Conservation (phyloP, 2,329 filamentous ascomycete species). For the Clathrospora elynae region DNA sequence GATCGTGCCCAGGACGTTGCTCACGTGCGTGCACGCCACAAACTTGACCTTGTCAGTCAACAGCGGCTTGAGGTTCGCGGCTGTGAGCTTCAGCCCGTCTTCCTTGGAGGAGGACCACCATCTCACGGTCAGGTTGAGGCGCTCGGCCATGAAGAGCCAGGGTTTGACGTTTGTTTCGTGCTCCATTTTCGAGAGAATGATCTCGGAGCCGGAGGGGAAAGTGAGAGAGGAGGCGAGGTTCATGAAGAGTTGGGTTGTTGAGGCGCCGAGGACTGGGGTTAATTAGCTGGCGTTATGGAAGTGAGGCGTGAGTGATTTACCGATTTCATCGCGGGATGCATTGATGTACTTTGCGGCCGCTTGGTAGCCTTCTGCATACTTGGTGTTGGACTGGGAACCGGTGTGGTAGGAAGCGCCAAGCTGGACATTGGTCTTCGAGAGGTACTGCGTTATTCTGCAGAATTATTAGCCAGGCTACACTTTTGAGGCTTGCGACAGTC, state of each 20-base stretch:
- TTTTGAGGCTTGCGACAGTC: conserved; percentile 16
- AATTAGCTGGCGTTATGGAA: not conserved
- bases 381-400: conserved; percentile 63
- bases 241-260: conserved; percentile 76
- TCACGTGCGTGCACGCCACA: conserved; percentile 74
- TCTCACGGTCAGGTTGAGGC: conserved; percentile 65
- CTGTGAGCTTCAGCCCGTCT: conserved; percentile 63
- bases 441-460: conserved; percentile 65
- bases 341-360: conserved; percentile 75
- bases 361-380: conserved; percentile 64
- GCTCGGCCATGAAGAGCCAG: conserved; percentile 71
- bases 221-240: conserved; percentile 60
- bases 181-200: conserved; percentile 73
- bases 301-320: conserved; percentile 41
- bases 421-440: conserved; percentile 73
- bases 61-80: conserved; percentile 62
- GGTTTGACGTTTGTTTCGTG: conserved; percentile 79
- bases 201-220: conserved; percentile 59
- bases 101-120: conserved; percentile 65
- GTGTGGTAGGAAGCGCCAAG: conserved; percentile 72
- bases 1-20: conserved; percentile 75
- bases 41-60: conserved; percentile 69
- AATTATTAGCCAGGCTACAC: not conserved
- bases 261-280: conserved; percentile 66
- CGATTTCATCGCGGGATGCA: conserved; percentile 67